Percentiles rank a stretch among this genome's conserved stretches.
Conservation (phyloP, 306 rosid genomes). For the Canavalia gladiata region DNA sequence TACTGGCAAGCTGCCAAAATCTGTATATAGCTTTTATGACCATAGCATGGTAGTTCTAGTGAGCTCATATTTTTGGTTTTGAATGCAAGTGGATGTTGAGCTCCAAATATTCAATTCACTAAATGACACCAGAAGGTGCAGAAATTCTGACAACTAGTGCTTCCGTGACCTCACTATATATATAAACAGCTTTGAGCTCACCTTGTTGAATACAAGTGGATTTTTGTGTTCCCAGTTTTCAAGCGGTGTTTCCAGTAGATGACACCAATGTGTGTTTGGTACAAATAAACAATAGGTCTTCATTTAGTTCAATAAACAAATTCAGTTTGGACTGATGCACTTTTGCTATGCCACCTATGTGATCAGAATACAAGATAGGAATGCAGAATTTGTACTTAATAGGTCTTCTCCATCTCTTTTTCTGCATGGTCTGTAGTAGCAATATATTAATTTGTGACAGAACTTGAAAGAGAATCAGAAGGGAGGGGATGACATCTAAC, state of each 20-base stretch:
- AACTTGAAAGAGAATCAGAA: neutral
- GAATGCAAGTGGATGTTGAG: constrained; percentile 49
- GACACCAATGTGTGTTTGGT: constrained; percentile 25
- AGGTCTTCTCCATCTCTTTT: neutral
- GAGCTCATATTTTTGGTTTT: constrained; percentile 47
- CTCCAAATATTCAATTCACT: constrained; percentile 40
- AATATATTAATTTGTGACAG: constrained; percentile 16
- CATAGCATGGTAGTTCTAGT: constrained; percentile 42
- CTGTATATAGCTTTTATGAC: constrained; percentile 25
- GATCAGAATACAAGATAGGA: constrained; percentile 10
- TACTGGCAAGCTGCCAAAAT: constrained; percentile 49
- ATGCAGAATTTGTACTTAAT: constrained; percentile 23
- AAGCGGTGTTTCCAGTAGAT: constrained; percentile 39
- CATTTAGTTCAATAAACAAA: constrained; percentile 2
- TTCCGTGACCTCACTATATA: constrained; percentile 43
- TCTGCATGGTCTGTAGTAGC: neutral
- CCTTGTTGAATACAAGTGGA: constrained; percentile 28
- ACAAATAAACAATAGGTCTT: constrained; percentile 24
- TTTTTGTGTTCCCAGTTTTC: constrained; percentile 38
- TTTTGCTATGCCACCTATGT: constrained; percentile 6
- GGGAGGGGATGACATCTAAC: neutral
- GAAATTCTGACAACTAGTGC: constrained; percentile 29
- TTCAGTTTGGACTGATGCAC: constrained; percentile 33
- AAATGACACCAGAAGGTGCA: constrained; percentile 42
- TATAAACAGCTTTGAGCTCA: constrained; percentile 30